phyloP scores from a whole-genome alignment of 2,329 filamentous ascomycete species.

The Botrytis sinoallii region DNA sequence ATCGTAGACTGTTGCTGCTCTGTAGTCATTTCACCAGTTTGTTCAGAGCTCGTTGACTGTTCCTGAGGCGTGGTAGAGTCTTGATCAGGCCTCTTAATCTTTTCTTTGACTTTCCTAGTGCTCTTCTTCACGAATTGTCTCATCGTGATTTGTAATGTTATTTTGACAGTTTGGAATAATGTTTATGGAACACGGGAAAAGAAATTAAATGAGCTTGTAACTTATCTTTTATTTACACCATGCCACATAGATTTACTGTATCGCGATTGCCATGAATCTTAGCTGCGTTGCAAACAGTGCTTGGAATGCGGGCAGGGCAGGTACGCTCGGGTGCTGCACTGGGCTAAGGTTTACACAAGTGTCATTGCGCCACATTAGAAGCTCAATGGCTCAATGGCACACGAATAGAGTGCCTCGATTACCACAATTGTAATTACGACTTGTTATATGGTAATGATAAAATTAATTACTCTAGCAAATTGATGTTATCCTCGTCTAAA shows the following conservation, averaged over 20 bases:
- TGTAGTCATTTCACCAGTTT: not conserved
- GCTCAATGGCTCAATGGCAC: not conserved
- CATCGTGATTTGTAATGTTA: not conserved
- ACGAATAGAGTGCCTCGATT: too few relatives aligned
- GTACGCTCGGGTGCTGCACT: not conserved
- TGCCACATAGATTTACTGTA: not conserved
- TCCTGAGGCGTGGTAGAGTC: not conserved
- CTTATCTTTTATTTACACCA: not conserved
- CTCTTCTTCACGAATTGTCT: not conserved
- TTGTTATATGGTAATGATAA: not conserved
- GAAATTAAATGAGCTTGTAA: not conserved
- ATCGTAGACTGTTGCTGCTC: not conserved
- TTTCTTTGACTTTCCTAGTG: not conserved
- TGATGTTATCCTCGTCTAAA: not conserved
- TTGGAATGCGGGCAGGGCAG: conserved; percentile 1
- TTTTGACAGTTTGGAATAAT: not conserved
- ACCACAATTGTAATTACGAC: not conserved
- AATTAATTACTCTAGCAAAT: not conserved
- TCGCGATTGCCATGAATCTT: not conserved
- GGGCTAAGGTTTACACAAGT: not conserved
- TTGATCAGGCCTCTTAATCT: not conserved
- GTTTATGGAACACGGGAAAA: too few relatives aligned
- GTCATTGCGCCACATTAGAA: not conserved
- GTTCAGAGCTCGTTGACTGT: not conserved
- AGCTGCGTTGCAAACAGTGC: not conserved